A percentile compares a stretch with the other conserved stretches of the same genome.
These are phyloP conservation scores for Knoxia roxburghii DNA, from an alignment of 257 asterid genomes.

Conservation along the genomic window DNA sequence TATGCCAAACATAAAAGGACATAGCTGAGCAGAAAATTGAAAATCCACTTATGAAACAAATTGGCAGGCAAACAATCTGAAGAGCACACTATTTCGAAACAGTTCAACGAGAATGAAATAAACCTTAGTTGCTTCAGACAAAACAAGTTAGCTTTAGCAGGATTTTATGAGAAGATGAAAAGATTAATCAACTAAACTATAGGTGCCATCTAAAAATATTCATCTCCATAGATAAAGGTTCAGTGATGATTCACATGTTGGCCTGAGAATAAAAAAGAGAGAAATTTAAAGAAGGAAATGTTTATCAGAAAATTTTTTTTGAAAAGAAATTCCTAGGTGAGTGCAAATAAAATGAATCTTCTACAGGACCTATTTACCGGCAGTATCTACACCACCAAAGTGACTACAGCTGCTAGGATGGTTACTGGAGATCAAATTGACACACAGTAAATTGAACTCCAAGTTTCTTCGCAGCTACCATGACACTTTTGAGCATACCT, in stretches of 20 bases:
- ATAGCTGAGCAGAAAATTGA: not conserved
- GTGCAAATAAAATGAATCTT: not conserved
- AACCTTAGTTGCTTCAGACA: not conserved
- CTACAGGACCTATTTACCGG: not conserved
- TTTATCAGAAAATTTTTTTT: no score
- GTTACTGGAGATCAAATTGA: not conserved
- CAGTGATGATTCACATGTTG: not conserved
- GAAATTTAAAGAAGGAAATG: not conserved
- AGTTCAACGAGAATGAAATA: not conserved
- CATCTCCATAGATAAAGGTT: not conserved
- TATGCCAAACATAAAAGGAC: conserved; percentile 2
- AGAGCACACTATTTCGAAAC: not conserved
- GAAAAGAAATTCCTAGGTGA: not conserved
- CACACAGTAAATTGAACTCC: not conserved
- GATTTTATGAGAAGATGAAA: not conserved
- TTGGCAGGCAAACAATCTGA: not conserved
- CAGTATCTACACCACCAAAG: not conserved
- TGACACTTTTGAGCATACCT: conserved; percentile 43
- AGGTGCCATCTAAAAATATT: not conserved
- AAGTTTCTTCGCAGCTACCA: conserved; percentile 10
- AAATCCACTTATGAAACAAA: not conserved
- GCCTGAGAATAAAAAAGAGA: not conserved
- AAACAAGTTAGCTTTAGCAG: not conserved
- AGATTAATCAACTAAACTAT: not conserved
- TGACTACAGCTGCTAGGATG: not conserved